Evolutionary conservation across 2,329 filamentous ascomycete genomes (phyloP).

Genomic region (Mollisiaceae sp.): DNA sequence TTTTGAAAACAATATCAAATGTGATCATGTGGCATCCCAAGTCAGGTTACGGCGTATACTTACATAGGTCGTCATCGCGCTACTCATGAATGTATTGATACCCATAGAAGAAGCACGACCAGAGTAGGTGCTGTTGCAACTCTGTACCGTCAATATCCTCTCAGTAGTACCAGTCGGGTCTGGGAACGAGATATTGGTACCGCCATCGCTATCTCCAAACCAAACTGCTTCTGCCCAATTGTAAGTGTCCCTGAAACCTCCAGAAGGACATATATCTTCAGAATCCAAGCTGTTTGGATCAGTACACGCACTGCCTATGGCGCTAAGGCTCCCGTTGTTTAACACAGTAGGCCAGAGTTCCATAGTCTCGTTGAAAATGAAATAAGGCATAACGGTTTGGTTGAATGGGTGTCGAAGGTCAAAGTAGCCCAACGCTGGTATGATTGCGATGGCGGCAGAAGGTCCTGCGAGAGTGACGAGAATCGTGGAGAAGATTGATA

Average conservation of each 20-base stretch:
- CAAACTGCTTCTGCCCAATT: constrained; percentile 6
- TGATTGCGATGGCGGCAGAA: constrained; percentile 12
- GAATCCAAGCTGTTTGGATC: neutral
- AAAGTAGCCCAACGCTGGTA: constrained; percentile 14
- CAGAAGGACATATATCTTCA: constrained; percentile 5
- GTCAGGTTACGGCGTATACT: neutral
- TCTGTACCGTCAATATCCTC: constrained; percentile 10
- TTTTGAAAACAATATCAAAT: neutral
- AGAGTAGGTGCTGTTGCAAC: constrained; percentile 13
- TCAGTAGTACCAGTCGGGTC: constrained; percentile 3
- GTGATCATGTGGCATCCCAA: neutral
- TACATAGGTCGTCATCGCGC: constrained; percentile 8
- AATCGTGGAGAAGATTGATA: constrained; percentile 12
- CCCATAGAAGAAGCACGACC: constrained; percentile 10
- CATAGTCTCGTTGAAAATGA: constrained; percentile 7
- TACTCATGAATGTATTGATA: constrained; percentile 11
- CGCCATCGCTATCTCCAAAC: constrained; percentile 10
- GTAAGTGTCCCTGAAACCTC: constrained; percentile 9
- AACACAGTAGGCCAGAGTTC: constrained; percentile 7
- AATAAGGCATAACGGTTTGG: constrained; percentile 1
- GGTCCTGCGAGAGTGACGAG: constrained; percentile 14
- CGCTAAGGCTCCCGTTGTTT: constrained; percentile 7
- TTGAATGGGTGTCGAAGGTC: constrained; percentile 10
- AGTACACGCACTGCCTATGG: neutral
- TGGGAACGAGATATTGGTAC: constrained; percentile 12